phyloP scores from a whole-genome alignment of 2,329 filamentous ascomycete genomes.

The Sporothrix mexicana region DNA sequence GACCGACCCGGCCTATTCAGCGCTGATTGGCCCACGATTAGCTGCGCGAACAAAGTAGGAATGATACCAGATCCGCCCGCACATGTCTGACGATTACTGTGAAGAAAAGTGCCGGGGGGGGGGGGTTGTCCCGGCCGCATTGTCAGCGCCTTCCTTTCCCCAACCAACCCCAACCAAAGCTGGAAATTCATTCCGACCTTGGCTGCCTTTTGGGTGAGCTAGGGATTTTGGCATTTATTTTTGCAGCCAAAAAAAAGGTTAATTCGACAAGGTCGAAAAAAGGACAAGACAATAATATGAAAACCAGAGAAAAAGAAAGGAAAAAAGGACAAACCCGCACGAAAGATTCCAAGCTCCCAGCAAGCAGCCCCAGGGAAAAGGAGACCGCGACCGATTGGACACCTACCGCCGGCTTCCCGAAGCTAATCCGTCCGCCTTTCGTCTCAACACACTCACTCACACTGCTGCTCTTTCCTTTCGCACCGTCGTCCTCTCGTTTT shows the following conservation, averaged over 20 bases:
- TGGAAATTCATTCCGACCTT: constrained; percentile 9
- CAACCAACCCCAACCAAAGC: background rate
- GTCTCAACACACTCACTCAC: constrained; percentile 14
- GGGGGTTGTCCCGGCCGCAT: background rate
- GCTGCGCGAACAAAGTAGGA: background rate
- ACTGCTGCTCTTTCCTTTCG: constrained; percentile 9
- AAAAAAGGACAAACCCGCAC: background rate
- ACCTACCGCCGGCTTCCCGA: constrained; percentile 28
- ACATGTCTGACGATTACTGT: background rate
- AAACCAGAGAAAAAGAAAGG: background rate
- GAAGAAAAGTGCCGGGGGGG: constrained; percentile 22
- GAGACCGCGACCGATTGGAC: constrained; percentile 25
- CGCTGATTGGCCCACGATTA: background rate
- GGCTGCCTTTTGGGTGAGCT: constrained; percentile 7
- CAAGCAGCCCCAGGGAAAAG: constrained; percentile 18
- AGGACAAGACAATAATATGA: background rate
- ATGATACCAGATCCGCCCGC: background rate
- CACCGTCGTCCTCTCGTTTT: constrained; percentile 21
- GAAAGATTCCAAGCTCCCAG: constrained; percentile 16
- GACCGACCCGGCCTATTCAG: constrained; percentile 13
- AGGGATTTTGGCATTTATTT: constrained; percentile 21
- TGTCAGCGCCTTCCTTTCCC: constrained; percentile 12
- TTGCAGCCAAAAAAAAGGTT: background rate
- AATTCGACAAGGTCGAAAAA: background rate
- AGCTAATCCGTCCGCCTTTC: constrained; percentile 21